phyloP scores from a whole-genome alignment of 768 basidiomycete species.

The Mycena belliarum region DNA sequence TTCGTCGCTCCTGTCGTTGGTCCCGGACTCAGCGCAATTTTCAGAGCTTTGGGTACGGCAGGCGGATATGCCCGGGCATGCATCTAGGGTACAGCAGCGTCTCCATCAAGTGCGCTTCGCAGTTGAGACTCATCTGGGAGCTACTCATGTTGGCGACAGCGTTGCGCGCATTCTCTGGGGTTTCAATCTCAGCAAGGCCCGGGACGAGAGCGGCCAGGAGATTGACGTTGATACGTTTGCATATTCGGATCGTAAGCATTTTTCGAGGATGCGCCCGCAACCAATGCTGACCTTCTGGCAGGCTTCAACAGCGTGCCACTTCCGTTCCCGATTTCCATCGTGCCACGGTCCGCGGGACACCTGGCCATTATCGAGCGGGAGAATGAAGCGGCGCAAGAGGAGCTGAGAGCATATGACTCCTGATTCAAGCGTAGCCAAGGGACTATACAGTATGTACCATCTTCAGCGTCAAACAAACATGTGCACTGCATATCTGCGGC shows the following conservation, averaged over 20 bases:
- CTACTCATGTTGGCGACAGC: not conserved
- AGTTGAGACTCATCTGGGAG: not conserved
- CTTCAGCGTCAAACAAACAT: too few species aligned
- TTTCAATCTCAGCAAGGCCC: slow-evolving; percentile 15
- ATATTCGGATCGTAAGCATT: too few species aligned
- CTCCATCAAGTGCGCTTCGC: slow-evolving; percentile 11
- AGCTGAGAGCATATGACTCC: slow-evolving; percentile 16
- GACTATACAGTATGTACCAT: too few species aligned
- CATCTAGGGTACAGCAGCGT: slow-evolving; percentile 17
- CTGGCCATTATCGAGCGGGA: slow-evolving; percentile 15
- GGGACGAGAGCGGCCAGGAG: slow-evolving; percentile 11
- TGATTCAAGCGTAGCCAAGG: too few species aligned
- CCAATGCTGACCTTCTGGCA: not conserved
- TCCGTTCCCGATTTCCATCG: slow-evolving; percentile 19
- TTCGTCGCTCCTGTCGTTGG: not conserved
- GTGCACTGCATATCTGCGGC: too few species aligned
- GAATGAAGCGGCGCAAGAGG: slow-evolving; percentile 20
- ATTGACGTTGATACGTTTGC: slow-evolving; percentile 15
- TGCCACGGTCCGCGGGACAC: slow-evolving; percentile 8
- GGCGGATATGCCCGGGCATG: slow-evolving; percentile 18
- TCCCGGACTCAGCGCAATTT: not conserved
- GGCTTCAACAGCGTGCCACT: slow-evolving; percentile 20
- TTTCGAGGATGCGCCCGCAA: not conserved
- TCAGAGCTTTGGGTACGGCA: slow-evolving; percentile 21
- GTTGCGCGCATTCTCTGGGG: slow-evolving; percentile 22